Evolutionary conservation across 2,329 filamentous ascomycete species (phyloP), one percentile per base, ranked within the genome.

Genomic region (Apiospora pterosperma): DNA sequence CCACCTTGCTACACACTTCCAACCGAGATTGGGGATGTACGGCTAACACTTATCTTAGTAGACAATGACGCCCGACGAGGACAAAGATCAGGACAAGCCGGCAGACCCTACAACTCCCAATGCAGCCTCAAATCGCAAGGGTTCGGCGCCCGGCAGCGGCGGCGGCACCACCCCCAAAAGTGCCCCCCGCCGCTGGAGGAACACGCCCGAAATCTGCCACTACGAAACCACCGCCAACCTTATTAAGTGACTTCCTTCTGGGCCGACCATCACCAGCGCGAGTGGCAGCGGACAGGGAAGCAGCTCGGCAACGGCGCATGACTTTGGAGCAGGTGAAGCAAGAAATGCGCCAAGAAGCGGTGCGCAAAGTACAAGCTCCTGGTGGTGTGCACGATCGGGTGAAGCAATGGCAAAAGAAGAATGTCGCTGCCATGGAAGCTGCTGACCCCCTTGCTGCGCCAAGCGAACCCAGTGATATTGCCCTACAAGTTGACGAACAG

Each of bases 331-430:
- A 84, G 66, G 81, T 87, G 71, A 84, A 90, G 79, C 75, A 77
- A 55, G 84, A 87, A 69, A 87, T 87, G 85, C 84, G 84, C 62
- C 81, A 88, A 69, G 85, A 81, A 7, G 77, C 82, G n/a, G 86
- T 84, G 62, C 83, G 78, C 74, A 88, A 80, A 77, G 82, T 87
- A 70, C 88, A 81, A 77, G 86, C 80, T 72, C 91, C 87, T 0
- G 85, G 85, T 4, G 86, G 86, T n/a, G 91, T 96, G 59, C 87
- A 87, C 67, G 90, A 92, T 69, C 89, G 93, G 72, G 92, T 97
- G 62, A 90, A 89, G 70, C 86, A 90, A 77, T 97, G 93, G 93
- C 93, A 97, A 77, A 90, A 90, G 73, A 83, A 89, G 69, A 92
- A 91, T 72, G 91, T 90, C 38, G 85, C 85, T 6, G 90, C 89